Percentiles rank a stretch among this genome's conserved stretches.
These are phyloP conservation scores for Colletotrichum limetticola DNA, from an alignment of 2,329 filamentous ascomycete species.

Conservation along the genomic window DNA sequence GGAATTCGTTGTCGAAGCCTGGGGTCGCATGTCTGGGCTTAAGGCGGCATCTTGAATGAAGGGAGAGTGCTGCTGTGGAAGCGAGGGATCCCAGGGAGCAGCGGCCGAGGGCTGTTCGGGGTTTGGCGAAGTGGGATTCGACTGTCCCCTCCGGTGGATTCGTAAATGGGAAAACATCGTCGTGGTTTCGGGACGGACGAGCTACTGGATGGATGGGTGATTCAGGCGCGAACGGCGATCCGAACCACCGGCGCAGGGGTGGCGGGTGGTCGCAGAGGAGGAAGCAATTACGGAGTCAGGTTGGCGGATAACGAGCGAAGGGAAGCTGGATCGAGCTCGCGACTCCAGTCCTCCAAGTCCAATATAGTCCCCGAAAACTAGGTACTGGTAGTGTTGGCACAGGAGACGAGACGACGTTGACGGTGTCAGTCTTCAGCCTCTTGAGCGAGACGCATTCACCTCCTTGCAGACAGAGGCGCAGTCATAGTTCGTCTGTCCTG, in stretches of 20 bases:
- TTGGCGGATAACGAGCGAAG: constrained; percentile 17
- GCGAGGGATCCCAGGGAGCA: constrained; percentile 44
- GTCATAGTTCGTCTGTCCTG: constrained; percentile 22
- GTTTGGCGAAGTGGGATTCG: constrained; percentile 64
- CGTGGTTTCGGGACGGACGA: neutral
- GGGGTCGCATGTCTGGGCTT: constrained; percentile 47
- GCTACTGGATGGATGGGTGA: constrained; percentile 8
- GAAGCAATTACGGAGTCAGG: constrained; percentile 20
- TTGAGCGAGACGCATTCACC: constrained; percentile 32
- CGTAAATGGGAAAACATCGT: constrained; percentile 65
- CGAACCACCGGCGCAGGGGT: constrained; percentile 22
- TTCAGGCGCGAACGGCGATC: constrained; percentile 11
- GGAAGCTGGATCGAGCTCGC: constrained; percentile 17
- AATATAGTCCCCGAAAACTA: neutral
- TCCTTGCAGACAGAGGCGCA: constrained; percentile 30
- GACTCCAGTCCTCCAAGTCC: neutral
- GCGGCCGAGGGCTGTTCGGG: constrained; percentile 59
- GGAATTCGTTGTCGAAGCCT: constrained; percentile 47
- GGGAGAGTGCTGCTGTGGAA: constrained; percentile 51
- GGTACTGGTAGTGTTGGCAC: neutral
- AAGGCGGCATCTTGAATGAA: constrained; percentile 52
- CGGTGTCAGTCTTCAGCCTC: constrained; percentile 25
- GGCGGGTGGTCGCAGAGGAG: constrained; percentile 27
- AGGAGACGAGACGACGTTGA: constrained; percentile 12
- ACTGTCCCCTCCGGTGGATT: constrained; percentile 67